A percentile compares a stretch with the other conserved stretches of the same genome.
phyloP scores from a whole-genome alignment of 2,329 filamentous ascomycete species.

The Colletotrichum caudatum region DNA sequence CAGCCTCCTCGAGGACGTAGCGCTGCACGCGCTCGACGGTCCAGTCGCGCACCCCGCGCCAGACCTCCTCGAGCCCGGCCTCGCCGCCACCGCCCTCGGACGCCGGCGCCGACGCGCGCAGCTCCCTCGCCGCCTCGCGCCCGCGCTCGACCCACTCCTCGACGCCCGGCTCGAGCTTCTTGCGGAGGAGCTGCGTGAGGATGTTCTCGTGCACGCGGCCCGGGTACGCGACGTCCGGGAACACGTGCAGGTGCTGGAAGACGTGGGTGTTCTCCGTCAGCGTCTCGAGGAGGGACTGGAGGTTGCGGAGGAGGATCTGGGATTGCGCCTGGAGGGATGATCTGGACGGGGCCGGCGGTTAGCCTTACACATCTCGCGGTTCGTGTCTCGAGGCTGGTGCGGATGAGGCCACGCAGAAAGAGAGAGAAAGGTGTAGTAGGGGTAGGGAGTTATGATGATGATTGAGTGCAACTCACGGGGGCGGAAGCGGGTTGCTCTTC shows the following conservation, averaged over 20 bases:
- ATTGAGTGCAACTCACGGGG: slow-evolving; percentile 62
- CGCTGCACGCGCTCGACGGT: slow-evolving; percentile 55
- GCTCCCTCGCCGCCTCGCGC: slow-evolving; percentile 58
- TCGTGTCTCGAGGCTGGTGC: not conserved
- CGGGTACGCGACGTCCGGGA: slow-evolving; percentile 81
- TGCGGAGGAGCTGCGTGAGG: slow-evolving; percentile 78
- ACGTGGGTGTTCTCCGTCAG: slow-evolving; percentile 74
- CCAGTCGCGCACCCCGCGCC: slow-evolving; percentile 61
- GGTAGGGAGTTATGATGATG: not conserved
- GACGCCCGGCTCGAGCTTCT: slow-evolving; percentile 84
- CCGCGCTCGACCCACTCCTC: slow-evolving; percentile 79
- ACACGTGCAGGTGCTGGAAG: slow-evolving; percentile 77
- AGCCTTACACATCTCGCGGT: not conserved
- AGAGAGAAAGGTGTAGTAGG: not conserved
- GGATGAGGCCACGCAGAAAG: not conserved
- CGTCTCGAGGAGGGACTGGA: slow-evolving; percentile 74
- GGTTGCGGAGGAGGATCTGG: slow-evolving; percentile 77
- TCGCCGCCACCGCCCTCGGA: slow-evolving; percentile 54
- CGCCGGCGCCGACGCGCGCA: slow-evolving; percentile 41
- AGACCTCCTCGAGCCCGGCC: slow-evolving; percentile 65
- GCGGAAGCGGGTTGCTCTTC: slow-evolving; percentile 74
- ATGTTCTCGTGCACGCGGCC: slow-evolving; percentile 75
- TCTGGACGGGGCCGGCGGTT: slow-evolving; percentile 55
- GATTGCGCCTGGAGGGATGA: slow-evolving; percentile 79
- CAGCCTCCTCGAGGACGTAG: slow-evolving; percentile 58